Conservation (phyloP, 164 flowering plant genomes). For the Aristolochia contorta region DNA sequence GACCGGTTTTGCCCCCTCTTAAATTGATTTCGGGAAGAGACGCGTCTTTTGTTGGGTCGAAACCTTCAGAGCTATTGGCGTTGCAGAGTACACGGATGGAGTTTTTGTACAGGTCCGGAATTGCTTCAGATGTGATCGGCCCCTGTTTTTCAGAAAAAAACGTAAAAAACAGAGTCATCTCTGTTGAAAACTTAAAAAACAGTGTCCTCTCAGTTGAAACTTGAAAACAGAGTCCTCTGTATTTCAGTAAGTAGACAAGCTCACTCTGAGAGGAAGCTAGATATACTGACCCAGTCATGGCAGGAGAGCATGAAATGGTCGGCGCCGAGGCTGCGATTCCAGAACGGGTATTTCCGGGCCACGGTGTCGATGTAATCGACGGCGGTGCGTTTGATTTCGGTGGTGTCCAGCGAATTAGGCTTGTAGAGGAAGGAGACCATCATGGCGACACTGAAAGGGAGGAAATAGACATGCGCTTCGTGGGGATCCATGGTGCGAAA, state of each 20-base stretch:
- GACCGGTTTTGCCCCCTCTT: neutral
- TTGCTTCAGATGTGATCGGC: constrained; percentile 15
- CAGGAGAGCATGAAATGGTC: constrained; percentile 60
- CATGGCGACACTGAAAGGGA: constrained; percentile 42
- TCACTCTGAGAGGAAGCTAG: no score
- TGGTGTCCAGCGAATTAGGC: constrained; percentile 19
- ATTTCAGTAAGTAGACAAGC: no score
- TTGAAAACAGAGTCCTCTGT: no score
- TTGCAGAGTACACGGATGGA: constrained; percentile 32
- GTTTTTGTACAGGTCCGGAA: constrained; percentile 22
- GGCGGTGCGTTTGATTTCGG: constrained; percentile 23
- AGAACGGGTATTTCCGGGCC: constrained; percentile 27
- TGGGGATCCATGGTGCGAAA: constrained; percentile 31
- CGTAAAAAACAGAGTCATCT: no score
- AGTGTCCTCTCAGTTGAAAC: no score
- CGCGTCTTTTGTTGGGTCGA: constrained; percentile 25
- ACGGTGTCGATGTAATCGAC: constrained; percentile 20
- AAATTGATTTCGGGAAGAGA: constrained; percentile 32
- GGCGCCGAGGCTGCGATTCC: constrained; percentile 49
- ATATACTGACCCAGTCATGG: constrained; percentile 50
- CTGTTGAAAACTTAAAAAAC: no score
- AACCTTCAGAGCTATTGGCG: constrained; percentile 28
- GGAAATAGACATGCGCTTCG: constrained; percentile 35
- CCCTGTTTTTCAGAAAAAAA: no score
- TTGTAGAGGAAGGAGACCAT: constrained; percentile 27